Conservation (phyloP, 306 rosid genomes). For the Neltuma alba region DNA sequence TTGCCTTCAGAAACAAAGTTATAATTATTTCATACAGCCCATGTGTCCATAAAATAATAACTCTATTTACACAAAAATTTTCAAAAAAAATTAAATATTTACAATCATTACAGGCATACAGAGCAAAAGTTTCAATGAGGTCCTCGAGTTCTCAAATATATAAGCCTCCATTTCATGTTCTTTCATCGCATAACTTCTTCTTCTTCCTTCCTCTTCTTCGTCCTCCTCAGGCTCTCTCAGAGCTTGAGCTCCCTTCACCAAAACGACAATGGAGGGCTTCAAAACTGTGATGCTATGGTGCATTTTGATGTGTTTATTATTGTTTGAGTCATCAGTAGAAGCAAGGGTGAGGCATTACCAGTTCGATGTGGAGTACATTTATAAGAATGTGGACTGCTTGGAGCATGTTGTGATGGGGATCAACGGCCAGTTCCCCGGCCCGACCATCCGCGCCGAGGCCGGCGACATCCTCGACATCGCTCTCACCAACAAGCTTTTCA, state of each 20-base stretch:
- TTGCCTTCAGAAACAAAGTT: neutral
- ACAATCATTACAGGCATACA: neutral
- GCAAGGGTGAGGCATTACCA: slow-evolving; percentile 46
- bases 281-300: slow-evolving; percentile 28
- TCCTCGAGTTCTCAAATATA: neutral
- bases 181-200: neutral
- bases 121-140: neutral
- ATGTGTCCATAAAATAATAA: neutral
- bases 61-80: too few species aligned
- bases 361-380: slow-evolving; percentile 65
- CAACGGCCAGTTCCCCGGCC: slow-evolving; percentile 83
- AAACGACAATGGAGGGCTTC: slow-evolving; percentile 25
- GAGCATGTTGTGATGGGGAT: slow-evolving; percentile 78
- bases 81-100: too few species aligned
- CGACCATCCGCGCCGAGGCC: slow-evolving; percentile 65
- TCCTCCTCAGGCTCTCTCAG: neutral
- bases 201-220: too few species aligned
- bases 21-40: neutral
- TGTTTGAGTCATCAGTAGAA: neutral
- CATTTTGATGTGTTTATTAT: slow-evolving; percentile 24
- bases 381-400: slow-evolving; percentile 53
- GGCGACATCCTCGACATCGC: slow-evolving; percentile 64
- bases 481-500: slow-evolving; percentile 68
- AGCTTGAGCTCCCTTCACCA: neutral
- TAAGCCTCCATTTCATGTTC: neutral